Conservation (phyloP, 352 stramenopile species). For the Peronosclerospora sorghi region DNA sequence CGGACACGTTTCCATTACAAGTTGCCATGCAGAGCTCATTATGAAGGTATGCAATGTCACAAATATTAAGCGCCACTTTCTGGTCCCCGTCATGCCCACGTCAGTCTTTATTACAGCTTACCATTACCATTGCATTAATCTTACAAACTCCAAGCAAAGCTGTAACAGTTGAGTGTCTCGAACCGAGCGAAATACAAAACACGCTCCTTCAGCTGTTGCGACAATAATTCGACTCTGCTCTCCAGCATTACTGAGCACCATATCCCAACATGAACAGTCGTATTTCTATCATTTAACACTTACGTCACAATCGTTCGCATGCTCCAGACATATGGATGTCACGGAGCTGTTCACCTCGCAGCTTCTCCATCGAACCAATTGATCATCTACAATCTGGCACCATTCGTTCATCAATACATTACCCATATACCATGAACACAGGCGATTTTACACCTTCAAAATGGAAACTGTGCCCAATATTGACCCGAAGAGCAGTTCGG, state of each 20-base stretch:
- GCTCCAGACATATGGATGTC: slow-evolving; percentile 53
- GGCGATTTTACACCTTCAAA: slow-evolving; percentile 37
- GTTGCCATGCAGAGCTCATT: slow-evolving; percentile 52
- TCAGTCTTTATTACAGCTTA: slow-evolving; percentile 1
- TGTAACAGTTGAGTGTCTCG: slow-evolving; percentile 42
- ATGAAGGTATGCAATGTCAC: slow-evolving; percentile 37
- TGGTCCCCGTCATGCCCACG: slow-evolving; percentile 7
- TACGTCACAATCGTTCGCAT: slow-evolving; percentile 25
- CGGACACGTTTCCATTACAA: slow-evolving; percentile 44
- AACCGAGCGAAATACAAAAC: slow-evolving; percentile 48
- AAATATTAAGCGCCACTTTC: slow-evolving; percentile 61
- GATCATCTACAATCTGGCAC: slow-evolving; percentile 33
- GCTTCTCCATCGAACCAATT: slow-evolving; percentile 42
- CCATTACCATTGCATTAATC: slow-evolving; percentile 2
- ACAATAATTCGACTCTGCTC: slow-evolving; percentile 53
- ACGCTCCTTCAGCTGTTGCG: slow-evolving; percentile 56
- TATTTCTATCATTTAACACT: slow-evolving; percentile 2
- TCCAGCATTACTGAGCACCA: background rate
- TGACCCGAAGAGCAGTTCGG: slow-evolving; percentile 59
- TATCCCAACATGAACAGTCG: background rate
- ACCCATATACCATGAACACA: background rate
- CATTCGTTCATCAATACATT: too few relatives aligned
- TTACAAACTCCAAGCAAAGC: slow-evolving; percentile 54
- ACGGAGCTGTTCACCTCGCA: slow-evolving; percentile 60
- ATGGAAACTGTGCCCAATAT: slow-evolving; percentile 47